A percentile compares a stretch with the other conserved stretches of the same genome.
These are phyloP conservation scores for Yamadazyma kanchanaburiensis DNA, from an alignment of 1,139 yeast genomes.

Conservation along the genomic window DNA sequence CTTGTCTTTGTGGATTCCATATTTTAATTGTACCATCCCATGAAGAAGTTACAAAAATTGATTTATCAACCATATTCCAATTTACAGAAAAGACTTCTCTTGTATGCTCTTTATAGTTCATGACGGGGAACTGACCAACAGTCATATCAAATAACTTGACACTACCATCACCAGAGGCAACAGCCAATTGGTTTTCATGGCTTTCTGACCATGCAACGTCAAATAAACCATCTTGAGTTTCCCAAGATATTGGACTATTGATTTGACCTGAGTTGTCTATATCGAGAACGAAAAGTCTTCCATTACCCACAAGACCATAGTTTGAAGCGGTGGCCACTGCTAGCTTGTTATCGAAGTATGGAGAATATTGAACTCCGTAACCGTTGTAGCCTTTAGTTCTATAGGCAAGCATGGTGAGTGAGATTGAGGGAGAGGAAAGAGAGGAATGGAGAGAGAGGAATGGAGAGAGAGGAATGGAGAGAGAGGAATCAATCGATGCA, in stretches of 20 bases:
- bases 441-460: no score
- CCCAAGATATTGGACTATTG: constrained; percentile 57
- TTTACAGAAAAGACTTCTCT: constrained; percentile 84
- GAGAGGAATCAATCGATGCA: no score
- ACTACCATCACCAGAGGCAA: constrained; percentile 89
- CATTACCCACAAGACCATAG: constrained; percentile 93
- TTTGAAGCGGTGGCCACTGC: constrained; percentile 93
- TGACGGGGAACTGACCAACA: constrained; percentile 67
- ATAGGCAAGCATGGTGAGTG: constrained; percentile 66
- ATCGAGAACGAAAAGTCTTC: constrained; percentile 66
- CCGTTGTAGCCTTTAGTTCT: constrained; percentile 85
- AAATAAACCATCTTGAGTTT: constrained; percentile 91
- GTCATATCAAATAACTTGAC: constrained; percentile 76
- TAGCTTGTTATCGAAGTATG: constrained; percentile 81
- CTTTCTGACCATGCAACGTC: constrained; percentile 88
- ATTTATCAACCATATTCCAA: constrained; percentile 83
- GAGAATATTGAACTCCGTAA: constrained; percentile 85
- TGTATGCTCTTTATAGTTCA: constrained; percentile 73
- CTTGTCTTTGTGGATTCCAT: constrained; percentile 59
- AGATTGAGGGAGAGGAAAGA: no score
- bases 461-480: no score
- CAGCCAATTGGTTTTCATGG: constrained; percentile 81
- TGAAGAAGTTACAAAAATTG: constrained; percentile 68
- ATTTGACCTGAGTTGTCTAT: constrained; percentile 67
- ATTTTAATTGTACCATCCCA: constrained; percentile 92